Evolutionary conservation across 345 rosid genomes (phyloP), one percentile per base, ranked within the genome.

Genomic region (Limnanthes douglasii): DNA sequence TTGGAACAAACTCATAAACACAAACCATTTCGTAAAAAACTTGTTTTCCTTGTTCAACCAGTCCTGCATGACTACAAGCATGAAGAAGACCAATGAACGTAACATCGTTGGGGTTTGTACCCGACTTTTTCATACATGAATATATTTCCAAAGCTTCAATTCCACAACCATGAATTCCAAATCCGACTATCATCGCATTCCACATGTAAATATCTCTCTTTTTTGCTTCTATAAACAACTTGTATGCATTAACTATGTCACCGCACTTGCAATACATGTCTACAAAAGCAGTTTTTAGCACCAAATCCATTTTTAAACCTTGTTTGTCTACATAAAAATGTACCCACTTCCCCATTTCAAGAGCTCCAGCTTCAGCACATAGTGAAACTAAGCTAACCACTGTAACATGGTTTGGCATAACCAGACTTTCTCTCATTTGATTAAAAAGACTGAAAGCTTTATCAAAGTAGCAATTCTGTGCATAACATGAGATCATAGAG

Each of bases 191-290:
- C 60, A 69, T 50, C 3, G 66, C 60, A 58, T 57, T 73, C 82
- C 77, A 73, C 57, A 55, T 11, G 43, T 57, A 38, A 11, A 50
- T 32, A 22, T 61, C 72, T 12, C 42, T 31, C 37, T 34, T 18
- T 4, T 11, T 20, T 4, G 60, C 47, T 50, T 52, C 61, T 11
- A 24, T 21, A 41, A 73, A 69, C 24, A 73, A 44, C 26, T 27
- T 39, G 22, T 21, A 45, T 29, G 71, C 68, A 16, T 34, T 52
- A 17, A 32, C 35, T 12, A 73, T 38, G 21, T 44, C 60, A 4
- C 77, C 74, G 18, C 73, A 63, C 31, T 69, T 69, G 0, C 69
- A 51, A 52, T 73, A 66, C 73, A 69, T 63, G 41, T 69, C 69
- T 27, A 73, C 2, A 3, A 73, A 39, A 2, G 73, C 54, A 18